Percentiles rank a stretch among this genome's conserved stretches.
These are phyloP conservation scores for Candida quercuum DNA, from an alignment of 805 yeast species.

Conservation along the genomic window DNA sequence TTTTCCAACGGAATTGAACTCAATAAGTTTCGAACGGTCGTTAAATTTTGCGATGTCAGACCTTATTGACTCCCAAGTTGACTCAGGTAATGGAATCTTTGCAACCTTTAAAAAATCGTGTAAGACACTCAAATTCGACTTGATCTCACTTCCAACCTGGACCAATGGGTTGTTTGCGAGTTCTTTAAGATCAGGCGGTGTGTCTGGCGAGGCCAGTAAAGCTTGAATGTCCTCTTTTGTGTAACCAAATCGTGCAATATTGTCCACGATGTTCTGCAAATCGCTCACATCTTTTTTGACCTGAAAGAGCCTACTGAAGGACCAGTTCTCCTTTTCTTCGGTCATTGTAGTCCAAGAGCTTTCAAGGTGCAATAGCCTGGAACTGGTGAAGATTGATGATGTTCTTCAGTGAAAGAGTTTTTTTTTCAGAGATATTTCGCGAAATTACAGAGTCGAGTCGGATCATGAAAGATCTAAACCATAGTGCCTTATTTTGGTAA, in stretches of 20 bases:
- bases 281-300: conserved; percentile 4
- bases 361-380: too few species aligned
- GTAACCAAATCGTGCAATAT: conserved; percentile 1
- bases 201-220: neutral
- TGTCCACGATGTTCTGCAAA: conserved; percentile 3
- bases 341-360: too few species aligned
- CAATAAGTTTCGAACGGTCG: neutral
- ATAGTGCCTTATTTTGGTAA: too few species aligned
- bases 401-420: neutral
- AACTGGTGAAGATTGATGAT: neutral
- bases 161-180: neutral
- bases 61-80: neutral
- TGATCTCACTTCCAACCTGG: neutral
- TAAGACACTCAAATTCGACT: neutral
- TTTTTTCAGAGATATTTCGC: too few species aligned
- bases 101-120: neutral
- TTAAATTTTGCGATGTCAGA: neutral
- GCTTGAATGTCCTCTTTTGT: neutral
- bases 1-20: neutral
- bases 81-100: neutral
- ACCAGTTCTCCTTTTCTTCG: neutral
- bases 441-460: too few species aligned
- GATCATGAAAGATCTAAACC: too few species aligned
- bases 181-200: neutral
- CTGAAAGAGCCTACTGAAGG: neutral